Base-by-base conservation (phyloP, 2,329 filamentous ascomycete species). In the Coccinonectria pachysandricola region DNA sequence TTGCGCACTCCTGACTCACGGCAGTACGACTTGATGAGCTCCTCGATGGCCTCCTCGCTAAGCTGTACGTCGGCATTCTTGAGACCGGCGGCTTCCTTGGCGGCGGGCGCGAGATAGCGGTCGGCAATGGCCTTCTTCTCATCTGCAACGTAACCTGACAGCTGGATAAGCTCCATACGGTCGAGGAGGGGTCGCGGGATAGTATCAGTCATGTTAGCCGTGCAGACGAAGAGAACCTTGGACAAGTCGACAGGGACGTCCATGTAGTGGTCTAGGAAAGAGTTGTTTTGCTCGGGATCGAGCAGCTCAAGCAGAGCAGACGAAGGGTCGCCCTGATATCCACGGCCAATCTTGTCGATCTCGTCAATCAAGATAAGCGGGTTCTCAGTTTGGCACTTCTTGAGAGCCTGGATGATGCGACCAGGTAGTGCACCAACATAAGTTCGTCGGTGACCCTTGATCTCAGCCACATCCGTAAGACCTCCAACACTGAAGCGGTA, bases 81-180 rank as follows among this genome's bases (percentile, higher is more conserved):
- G 36, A 98, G 62, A 15, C 91, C 91, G 19, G 85, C 88, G 32
- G 93, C 65, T 37, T 95, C 87, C 57, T 93, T 93, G n/a, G 92
- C 91, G 24, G 85, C 80, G 6, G 91, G 91, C 1, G 84, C 83
- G 14, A 98, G 72, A 49, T 98, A 98, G 39, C 75, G 74, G 51
- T 98, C 80, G 4, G 91, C 91, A 46, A 98, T 98, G 3, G 91
- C 88, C 76, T 93, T 95, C 69, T 98, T 98, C 67, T 98, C 91
- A 40, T 98, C 88, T 0, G 88, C 78, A 26, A 98, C 88, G 49
- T 98, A 98, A 8, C 91, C 91, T 18, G 88, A 96, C 3, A 98
- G 69, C 36, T 92, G 77, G 42, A 98, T 98, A 46, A 96, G 75
- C 55, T 98, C 91, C 91, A 98, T 98, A 43, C 91, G 79, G 52